Conservation (phyloP, 1,139 yeast genomes). For the Geotrichum australiense region DNA sequence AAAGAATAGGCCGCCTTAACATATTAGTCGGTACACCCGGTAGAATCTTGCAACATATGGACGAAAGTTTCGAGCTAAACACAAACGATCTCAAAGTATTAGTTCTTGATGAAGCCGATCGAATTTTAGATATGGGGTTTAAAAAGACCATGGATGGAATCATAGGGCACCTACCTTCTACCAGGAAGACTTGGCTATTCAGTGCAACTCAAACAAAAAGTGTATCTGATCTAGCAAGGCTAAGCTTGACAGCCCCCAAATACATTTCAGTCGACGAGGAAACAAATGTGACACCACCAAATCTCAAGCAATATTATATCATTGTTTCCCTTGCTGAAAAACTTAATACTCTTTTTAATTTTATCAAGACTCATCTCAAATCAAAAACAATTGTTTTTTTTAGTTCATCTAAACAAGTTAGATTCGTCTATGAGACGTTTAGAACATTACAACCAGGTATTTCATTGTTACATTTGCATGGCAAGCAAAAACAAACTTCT, state of each 20-base stretch:
- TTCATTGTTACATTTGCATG: constrained; percentile 83
- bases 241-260: constrained; percentile 67
- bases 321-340: constrained; percentile 69
- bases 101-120: constrained; percentile 92
- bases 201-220: constrained; percentile 93
- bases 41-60: constrained; percentile 86
- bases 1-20: constrained; percentile 75
- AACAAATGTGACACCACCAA: constrained; percentile 65
- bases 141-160: constrained; percentile 82
- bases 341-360: constrained; percentile 80
- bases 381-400: constrained; percentile 80
- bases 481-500: constrained; percentile 91
- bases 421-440: constrained; percentile 85
- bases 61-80: constrained; percentile 84
- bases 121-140: constrained; percentile 96
- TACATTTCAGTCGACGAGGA: constrained; percentile 50
- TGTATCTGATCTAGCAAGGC: constrained; percentile 79
- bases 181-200: constrained; percentile 81
- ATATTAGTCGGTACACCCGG: constrained; percentile 96
- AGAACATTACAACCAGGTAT: constrained; percentile 94
- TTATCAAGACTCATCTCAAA: constrained; percentile 81
- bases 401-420: constrained; percentile 92
- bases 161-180: constrained; percentile 65
- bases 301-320: constrained; percentile 76
- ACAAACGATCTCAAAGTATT: constrained; percentile 70